Conservation (phyloP, 331 rosid genomes). For the Prunus yedoensis region DNA sequence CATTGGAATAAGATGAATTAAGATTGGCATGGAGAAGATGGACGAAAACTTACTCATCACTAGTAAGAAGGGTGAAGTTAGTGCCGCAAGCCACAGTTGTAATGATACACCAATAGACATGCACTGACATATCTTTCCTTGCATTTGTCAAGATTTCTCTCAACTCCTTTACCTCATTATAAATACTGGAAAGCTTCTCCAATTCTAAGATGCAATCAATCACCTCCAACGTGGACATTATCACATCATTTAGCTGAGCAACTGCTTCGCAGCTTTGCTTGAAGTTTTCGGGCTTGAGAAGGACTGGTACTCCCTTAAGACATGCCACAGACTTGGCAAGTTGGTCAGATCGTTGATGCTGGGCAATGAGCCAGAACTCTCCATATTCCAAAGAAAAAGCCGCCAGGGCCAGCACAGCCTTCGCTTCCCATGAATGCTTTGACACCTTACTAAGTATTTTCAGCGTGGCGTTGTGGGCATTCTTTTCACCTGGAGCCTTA, state of each 20-base stretch:
- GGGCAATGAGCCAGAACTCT: constrained; percentile 46
- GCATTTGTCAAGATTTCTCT: constrained; percentile 5
- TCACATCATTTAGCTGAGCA: constrained; percentile 4
- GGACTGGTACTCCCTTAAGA: constrained; percentile 14
- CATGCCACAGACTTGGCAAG: constrained; percentile 29
- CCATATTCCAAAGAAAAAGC: constrained; percentile 56
- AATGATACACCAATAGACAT: constrained; percentile 19
- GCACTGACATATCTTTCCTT: constrained; percentile 21
- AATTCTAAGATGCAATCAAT: constrained; percentile 2
- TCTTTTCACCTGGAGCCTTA: constrained; percentile 44
- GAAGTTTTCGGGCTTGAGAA: background rate
- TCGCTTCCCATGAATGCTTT: constrained; percentile 45
- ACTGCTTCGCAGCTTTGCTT: background rate
- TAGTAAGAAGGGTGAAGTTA: constrained; percentile 16
- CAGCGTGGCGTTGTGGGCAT: constrained; percentile 36
- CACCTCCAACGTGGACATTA: constrained; percentile 6
- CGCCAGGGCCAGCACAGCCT: constrained; percentile 51
- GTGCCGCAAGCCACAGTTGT: constrained; percentile 27
- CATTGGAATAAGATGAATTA: too few relatives aligned
- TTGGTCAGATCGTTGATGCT: constrained; percentile 24
- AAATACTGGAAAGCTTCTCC: constrained; percentile 1
- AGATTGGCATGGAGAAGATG: too few relatives aligned
- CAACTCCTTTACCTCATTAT: too few relatives aligned
- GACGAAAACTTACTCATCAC: constrained; percentile 23
- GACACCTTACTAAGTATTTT: constrained; percentile 43